These are phyloP conservation scores for Fusarium verrucosum DNA, from an alignment of 2,329 filamentous ascomycete genomes.

Conservation along the genomic window DNA sequence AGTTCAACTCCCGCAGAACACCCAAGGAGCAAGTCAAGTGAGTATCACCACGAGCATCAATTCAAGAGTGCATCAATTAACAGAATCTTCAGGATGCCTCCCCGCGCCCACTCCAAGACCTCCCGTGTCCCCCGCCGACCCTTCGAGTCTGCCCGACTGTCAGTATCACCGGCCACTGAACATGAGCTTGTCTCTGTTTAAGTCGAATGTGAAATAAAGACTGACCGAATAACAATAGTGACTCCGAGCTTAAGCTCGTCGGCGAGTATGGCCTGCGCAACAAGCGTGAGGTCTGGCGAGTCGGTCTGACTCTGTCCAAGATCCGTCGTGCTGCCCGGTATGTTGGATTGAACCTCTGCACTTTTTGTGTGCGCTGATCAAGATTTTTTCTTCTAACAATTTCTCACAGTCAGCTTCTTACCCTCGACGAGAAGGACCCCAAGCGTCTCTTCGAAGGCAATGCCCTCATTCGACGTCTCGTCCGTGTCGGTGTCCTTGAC, in stretches of 20 bases:
- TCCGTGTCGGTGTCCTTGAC: constrained; percentile 99
- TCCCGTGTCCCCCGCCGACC: constrained; percentile 98
- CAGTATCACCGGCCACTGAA: constrained; percentile 97
- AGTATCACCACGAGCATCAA: constrained; percentile 40
- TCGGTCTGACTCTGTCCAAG: constrained; percentile 99
- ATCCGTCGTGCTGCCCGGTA: constrained; percentile 99
- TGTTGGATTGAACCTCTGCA: constrained; percentile 26
- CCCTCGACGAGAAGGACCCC: constrained; percentile 99
- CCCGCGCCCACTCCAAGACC: constrained; percentile 93
- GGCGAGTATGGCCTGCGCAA: constrained; percentile 99
- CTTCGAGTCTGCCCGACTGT: constrained; percentile 99
- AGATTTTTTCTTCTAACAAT: constrained; percentile 39
- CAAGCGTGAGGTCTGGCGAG: constrained; percentile 99
- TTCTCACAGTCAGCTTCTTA: constrained; percentile 93
- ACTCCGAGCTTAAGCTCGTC: constrained; percentile 99
- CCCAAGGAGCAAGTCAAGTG: constrained; percentile 53
- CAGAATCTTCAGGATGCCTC: constrained; percentile 51
- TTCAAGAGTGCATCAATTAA: constrained; percentile 41
- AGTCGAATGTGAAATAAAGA: constrained; percentile 81
- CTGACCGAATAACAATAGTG: constrained; percentile 77
- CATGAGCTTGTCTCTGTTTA: constrained; percentile 97
- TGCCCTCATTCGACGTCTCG: constrained; percentile 99
- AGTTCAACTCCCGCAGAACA: constrained; percentile 50
- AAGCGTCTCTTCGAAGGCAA: constrained; percentile 99
- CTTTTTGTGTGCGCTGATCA: not conserved